Percentiles rank a stretch among this genome's conserved stretches.
Conservation (phyloP, 2,329 filamentous ascomycete species). For the Trichophyton benhamiae region DNA sequence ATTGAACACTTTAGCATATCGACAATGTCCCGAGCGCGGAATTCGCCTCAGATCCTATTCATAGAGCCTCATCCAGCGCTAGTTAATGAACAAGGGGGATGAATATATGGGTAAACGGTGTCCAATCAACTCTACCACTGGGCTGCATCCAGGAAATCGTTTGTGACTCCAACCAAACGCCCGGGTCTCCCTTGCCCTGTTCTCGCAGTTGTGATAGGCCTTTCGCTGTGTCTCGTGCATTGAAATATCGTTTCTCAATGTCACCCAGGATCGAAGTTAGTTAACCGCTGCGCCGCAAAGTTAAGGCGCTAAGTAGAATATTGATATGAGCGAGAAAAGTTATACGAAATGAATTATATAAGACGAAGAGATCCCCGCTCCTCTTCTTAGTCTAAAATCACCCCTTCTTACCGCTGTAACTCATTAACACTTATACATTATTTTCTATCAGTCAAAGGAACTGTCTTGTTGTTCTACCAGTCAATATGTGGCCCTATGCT, state of each 20-base stretch:
- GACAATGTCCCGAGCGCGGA: background rate
- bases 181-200: background rate
- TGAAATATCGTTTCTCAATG: background rate
- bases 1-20: background rate
- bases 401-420: too few relatives aligned
- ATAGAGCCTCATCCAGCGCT: background rate
- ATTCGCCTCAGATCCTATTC: background rate
- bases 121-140: background rate
- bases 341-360: background rate
- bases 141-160: background rate
- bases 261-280: background rate
- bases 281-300: background rate
- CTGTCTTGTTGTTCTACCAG: background rate
- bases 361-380: background rate
- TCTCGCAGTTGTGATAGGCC: background rate
- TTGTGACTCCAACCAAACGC: background rate
- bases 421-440: too few relatives aligned
- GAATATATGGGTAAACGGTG: background rate
- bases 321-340: background rate
- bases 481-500: background rate
- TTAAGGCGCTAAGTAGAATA: background rate
- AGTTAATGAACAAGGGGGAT: background rate
- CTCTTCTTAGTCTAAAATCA: background rate
- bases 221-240: background rate
- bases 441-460: background rate